Evolutionary conservation across 352 stramenopile genomes (phyloP).

Genomic region (Globisporangium spinosum): DNA sequence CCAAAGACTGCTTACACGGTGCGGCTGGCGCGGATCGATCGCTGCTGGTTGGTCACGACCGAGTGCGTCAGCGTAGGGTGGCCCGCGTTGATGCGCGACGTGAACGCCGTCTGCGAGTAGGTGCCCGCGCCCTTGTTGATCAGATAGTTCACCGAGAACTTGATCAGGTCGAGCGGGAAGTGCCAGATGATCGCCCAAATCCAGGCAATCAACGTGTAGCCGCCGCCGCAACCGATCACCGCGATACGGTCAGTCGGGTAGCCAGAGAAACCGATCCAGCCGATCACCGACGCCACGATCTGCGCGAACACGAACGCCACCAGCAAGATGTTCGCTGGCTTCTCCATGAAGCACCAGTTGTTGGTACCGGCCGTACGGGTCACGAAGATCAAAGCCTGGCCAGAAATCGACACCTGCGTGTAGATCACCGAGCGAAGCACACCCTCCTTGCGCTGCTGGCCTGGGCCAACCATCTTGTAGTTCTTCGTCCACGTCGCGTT

Average conservation of each 20-base stretch:
- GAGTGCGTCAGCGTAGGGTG: conserved; percentile 65
- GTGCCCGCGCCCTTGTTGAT: conserved; percentile 43
- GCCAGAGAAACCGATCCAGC: conserved; percentile 63
- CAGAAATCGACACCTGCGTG: conserved; percentile 70
- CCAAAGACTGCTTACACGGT: conserved; percentile 36
- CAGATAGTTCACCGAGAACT: conserved; percentile 68
- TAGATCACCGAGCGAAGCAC: conserved; percentile 67
- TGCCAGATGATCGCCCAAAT: conserved; percentile 70
- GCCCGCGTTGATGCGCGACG: conserved; percentile 68
- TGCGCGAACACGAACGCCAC: conserved; percentile 70
- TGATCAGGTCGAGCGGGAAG: conserved; percentile 70
- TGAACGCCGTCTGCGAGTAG: conserved; percentile 64
- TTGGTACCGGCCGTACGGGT: conserved; percentile 69
- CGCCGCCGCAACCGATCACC: conserved; percentile 57
- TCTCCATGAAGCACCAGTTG: conserved; percentile 73
- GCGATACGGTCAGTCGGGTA: conserved; percentile 64
- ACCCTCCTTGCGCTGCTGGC: conserved; percentile 62
- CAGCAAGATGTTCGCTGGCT: conserved; percentile 58
- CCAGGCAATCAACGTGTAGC: conserved; percentile 65
- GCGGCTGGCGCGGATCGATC: conserved; percentile 62
- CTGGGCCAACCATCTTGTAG: conserved; percentile 60
- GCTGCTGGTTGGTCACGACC: conserved; percentile 53
- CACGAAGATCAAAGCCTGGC: conserved; percentile 72
- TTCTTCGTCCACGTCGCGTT: conserved; percentile 63
- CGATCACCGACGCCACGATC: conserved; percentile 57